Base-by-base conservation (phyloP, 768 basidiomycete genomes). In the Thelephora aurantiotincta region DNA sequence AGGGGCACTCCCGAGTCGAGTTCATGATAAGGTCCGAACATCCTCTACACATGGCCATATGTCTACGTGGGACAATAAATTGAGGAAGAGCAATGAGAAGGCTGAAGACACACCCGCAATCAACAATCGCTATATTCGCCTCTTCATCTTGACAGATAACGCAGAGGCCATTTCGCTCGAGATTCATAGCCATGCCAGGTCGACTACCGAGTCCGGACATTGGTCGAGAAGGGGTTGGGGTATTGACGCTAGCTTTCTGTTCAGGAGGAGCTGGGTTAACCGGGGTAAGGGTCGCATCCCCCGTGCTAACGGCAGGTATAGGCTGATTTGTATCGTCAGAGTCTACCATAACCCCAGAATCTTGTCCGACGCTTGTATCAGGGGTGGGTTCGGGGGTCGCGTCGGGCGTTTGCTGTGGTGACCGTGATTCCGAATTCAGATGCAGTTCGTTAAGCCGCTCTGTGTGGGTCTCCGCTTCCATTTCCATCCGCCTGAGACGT, bases 71-170 rank as follows among this genome's bases (percentile, higher is more conserved):
- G 9, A 51, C 35, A 48, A 51, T 52, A 46, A 41, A 44, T 44
- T 33, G 34, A 12, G 37, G 36, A 57, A 11, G 44, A 23, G 6
- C 33, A 30, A 19, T 13, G 48, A 23, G 46, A 42, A 19, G n/a
- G n/a, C n/a, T n/a, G 13, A 26, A 44, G 1, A 74, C 82, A 38
- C 60, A 88, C 82, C 92, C 92, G 75, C 92, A 96, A 63, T 96
- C 92, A 11, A 94, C 84, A 47, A 91, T 79, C 2, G 90, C 92
- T 49, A 96, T 86, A 54, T 85, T 91, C 0, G 92, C 91, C 53
- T 94, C 91, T 50, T 91, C 86, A 52, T 96, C 92, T 58, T 93
- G 91, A 58, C 92, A 96, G 9, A 96, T 75, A 0, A 94, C 87
- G 60, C 92, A 96, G 4, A 92, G 63, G 1, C 92, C 90, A 7